Conservation (phyloP, 345 rosid species). For the Citrus reticulata region DNA sequence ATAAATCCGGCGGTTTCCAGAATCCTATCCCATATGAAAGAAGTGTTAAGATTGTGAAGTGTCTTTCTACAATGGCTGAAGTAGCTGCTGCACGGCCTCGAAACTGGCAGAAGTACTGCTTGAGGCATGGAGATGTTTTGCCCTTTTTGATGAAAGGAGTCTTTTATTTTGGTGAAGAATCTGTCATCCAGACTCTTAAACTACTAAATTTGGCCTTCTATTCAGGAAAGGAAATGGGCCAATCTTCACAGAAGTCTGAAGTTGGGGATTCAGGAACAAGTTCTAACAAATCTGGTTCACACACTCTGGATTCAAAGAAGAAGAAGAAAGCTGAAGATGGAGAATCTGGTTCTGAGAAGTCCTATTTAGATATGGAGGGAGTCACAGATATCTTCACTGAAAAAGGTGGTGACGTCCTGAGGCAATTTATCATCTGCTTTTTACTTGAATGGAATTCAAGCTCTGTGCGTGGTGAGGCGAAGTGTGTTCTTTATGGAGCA, state of each 20-base stretch:
- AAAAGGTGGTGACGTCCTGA: constrained; percentile 67
- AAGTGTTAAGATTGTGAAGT: constrained; percentile 91
- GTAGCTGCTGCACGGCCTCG: constrained; percentile 93
- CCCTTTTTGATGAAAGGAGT: constrained; percentile 73
- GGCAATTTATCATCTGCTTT: constrained; percentile 88
- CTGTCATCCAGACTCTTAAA: constrained; percentile 86
- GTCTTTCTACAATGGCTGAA: constrained; percentile 90
- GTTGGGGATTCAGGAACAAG: constrained; percentile 55
- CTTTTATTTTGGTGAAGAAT: constrained; percentile 89
- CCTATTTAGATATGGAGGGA: constrained; percentile 88
- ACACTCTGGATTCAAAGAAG: constrained; percentile 75
- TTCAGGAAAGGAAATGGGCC: constrained; percentile 79
- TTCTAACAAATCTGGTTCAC: constrained; percentile 63
- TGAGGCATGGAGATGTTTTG: constrained; percentile 77
- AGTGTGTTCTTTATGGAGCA: constrained; percentile 80
- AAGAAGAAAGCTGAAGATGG: constrained; percentile 93
- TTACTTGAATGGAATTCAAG: constrained; percentile 95
- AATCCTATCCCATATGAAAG: constrained; percentile 80
- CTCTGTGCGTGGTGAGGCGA: constrained; percentile 91
- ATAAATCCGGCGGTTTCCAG: constrained; percentile 89
- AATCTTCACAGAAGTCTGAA: constrained; percentile 60
- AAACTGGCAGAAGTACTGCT: constrained; percentile 98
- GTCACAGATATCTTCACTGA: constrained; percentile 70
- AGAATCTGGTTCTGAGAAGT: constrained; percentile 77
- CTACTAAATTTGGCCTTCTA: constrained; percentile 84